Conservation (phyloP, 257 asterid genomes). For the Gentiana macrophylla region DNA sequence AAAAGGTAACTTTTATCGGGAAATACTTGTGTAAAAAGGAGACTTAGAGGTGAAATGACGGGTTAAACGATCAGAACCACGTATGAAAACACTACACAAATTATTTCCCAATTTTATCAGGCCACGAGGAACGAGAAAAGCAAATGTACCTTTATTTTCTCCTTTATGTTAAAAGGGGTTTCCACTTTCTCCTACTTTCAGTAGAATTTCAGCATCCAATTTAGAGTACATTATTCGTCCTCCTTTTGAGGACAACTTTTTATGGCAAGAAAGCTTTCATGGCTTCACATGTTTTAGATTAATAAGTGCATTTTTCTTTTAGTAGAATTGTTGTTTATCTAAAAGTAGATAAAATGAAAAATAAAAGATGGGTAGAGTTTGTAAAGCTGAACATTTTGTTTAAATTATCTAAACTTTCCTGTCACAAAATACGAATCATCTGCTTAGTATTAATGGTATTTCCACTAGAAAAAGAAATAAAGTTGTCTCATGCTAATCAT, state of each 20-base stretch:
- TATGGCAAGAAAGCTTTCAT: slow-evolving; percentile 29
- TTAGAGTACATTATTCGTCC: slow-evolving; percentile 30
- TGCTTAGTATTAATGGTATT: background rate
- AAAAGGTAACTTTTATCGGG: slow-evolving; percentile 20
- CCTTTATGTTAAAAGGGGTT: slow-evolving; percentile 80
- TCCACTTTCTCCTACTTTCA: slow-evolving; percentile 69
- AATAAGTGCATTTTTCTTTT: background rate
- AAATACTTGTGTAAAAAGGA: no score
- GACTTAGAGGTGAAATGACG: no score
- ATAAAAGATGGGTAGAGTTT: no score
- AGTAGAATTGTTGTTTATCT: no score
- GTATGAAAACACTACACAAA: no score
- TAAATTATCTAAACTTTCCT: background rate
- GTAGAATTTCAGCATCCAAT: slow-evolving; percentile 25
- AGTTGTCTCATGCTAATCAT: no score
- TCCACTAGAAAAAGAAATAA: background rate
- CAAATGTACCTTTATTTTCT: slow-evolving; percentile 26
- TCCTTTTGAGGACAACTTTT: slow-evolving; percentile 57
- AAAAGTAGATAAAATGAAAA: no score
- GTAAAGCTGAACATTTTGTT: no score
- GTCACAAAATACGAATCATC: background rate
- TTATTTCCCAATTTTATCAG: slow-evolving; percentile 13
- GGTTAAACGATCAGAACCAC: slow-evolving; percentile 1
- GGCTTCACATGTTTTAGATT: slow-evolving; percentile 17
- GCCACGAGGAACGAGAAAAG: slow-evolving; percentile 60